Conservation (phyloP, 2,329 filamentous ascomycete species). For the Curvularia eragrostidis region DNA sequence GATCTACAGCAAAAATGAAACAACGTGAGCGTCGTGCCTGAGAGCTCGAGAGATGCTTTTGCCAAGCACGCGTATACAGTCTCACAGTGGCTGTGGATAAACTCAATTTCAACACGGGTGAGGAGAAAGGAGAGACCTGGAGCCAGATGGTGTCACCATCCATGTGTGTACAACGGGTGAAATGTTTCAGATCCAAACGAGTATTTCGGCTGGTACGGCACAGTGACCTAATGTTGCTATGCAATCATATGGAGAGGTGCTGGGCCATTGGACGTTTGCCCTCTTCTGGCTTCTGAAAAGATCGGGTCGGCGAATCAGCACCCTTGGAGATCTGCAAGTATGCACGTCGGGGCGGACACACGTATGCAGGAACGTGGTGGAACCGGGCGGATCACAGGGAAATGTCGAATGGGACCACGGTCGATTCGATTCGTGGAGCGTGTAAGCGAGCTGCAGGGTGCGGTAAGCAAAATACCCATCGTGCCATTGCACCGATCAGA, state of each 20-base stretch:
- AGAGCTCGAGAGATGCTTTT: neutral
- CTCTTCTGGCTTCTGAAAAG: neutral
- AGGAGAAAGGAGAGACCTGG: slow-evolving; percentile 3
- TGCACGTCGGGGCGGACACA: slow-evolving; percentile 3
- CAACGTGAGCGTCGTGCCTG: neutral
- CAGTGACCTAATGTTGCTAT: slow-evolving; percentile 1
- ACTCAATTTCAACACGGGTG: neutral
- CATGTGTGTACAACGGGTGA: slow-evolving; percentile 7
- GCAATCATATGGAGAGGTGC: slow-evolving; percentile 1
- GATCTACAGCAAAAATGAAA: slow-evolving; percentile 4
- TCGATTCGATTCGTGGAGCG: slow-evolving; percentile 5
- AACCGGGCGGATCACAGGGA: neutral
- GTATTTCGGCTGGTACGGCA: slow-evolving; percentile 2
- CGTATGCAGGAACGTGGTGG: slow-evolving; percentile 16
- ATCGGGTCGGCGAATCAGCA: neutral
- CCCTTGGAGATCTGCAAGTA: slow-evolving; percentile 4
- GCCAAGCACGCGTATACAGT: neutral
- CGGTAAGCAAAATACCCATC: slow-evolving; percentile 7
- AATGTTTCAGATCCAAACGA: slow-evolving; percentile 9
- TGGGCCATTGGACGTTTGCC: slow-evolving; percentile 1
- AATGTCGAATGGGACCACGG: slow-evolving; percentile 8
- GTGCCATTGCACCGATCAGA: slow-evolving; percentile 1
- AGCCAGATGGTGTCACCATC: slow-evolving; percentile 9
- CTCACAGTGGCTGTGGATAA: neutral
- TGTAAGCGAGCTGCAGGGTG: slow-evolving; percentile 8